Conservation (phyloP, 106 monocot genomes). For the Apostasia shenzhenica region DNA sequence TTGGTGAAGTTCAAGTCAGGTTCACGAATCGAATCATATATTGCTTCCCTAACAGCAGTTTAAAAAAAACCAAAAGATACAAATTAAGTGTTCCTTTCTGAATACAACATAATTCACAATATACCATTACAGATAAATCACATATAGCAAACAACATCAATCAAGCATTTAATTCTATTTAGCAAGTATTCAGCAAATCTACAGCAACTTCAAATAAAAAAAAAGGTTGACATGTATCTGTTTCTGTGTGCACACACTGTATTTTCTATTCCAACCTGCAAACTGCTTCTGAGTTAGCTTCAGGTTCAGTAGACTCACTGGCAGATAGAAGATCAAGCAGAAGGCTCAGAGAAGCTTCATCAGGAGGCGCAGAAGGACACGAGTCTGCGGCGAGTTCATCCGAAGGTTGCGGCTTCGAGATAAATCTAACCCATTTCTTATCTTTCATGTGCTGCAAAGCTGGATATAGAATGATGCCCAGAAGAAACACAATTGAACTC, state of each 20-base stretch:
- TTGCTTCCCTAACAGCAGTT: no score
- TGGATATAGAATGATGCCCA: slow-evolving; percentile 58
- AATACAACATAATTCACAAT: no score
- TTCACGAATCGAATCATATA: no score
- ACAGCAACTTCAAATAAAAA: neutral
- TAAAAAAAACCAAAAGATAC: no score
- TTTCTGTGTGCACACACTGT: neutral
- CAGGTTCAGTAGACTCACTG: slow-evolving; percentile 2
- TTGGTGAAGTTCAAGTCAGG: no score
- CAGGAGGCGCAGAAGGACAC: slow-evolving; percentile 5
- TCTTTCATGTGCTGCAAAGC: slow-evolving; percentile 30
- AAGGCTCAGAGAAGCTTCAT: slow-evolving; percentile 42
- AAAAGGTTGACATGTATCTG: neutral
- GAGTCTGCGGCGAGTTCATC: slow-evolving; percentile 6
- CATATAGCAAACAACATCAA: neutral
- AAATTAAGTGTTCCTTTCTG: no score
- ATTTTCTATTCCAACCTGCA: slow-evolving; percentile 8
- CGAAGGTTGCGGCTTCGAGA: neutral
- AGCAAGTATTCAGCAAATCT: no score
- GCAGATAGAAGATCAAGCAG: slow-evolving; percentile 16
- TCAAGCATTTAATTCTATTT: neutral
- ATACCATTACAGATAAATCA: neutral
- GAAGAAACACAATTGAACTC: slow-evolving; percentile 36
- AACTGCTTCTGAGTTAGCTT: neutral
- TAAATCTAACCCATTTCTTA: slow-evolving; percentile 44